Evolutionary conservation across 78 protist genomes (phyloP), one percentile per base, ranked within the genome.

Genomic region (Dictyostelium citrinum): DNA sequence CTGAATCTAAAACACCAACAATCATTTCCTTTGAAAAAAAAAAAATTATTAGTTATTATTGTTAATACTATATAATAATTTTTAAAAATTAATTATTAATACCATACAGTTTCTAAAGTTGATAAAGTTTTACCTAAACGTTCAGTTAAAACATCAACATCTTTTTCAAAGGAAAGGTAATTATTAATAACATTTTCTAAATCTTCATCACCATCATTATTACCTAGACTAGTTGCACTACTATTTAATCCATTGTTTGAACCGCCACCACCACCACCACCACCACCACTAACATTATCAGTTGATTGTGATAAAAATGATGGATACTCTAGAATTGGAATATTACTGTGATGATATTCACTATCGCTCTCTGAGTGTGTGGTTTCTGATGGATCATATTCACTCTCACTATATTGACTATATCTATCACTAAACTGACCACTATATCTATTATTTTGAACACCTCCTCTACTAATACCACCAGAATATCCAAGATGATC

Each of bases 101-200:
- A 10, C 7, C 27, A 27, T 35, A 31, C 78, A 7, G 93, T 78
- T 68, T 88, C 93, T 14, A 88, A 67, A 1, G 79, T 78, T 11
- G 85, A 37, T 35, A 88, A n/a, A 27, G 81, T 70, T 31, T 79
- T 43, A 61, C 84, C 37, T 20, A 88, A 83, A 33, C 81, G 80
- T 49, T 88, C 93, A 3, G 85, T 88, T 33, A 88, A 79, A 17
- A 88, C n/a, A 58, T 88, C 93, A 22, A 88, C 82, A 78, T 88
- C 93, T 27, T 83, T 88, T 76, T 88, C 93, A 60, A 61, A 88
- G 3, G 68, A 51, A 1, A 88, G 17, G 27, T 88, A 88, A 29
- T 88, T 46, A 24, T 64, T 77, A 4, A 88, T 68, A 24, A 88
- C 35, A 37, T 51, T 33, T 31, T 88, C 93, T 22, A 88, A 64